Base-by-base conservation (phyloP, 2,329 filamentous ascomycete genomes). In the Aspergillus eucalypticola region DNA sequence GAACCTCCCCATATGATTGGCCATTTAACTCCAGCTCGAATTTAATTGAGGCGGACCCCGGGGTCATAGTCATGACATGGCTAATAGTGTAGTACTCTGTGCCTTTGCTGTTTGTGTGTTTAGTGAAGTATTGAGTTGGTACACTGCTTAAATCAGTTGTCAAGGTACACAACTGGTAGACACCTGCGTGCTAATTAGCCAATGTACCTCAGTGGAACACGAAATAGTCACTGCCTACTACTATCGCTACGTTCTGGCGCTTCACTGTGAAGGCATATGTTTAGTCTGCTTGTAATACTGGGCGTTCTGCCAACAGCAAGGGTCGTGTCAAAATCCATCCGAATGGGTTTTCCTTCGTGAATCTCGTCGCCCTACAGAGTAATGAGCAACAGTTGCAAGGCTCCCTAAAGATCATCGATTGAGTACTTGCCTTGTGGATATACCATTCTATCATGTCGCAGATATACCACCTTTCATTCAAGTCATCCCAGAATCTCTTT, bases 11-110 rank as follows among this genome's bases (percentile, higher is more conserved):
- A 21, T 68, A 70, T 0, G 62, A 60, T 1, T 63, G 53, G 1
- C 60, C 64, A 17, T 69, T 66, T n/a, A 71, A 68, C n/a, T 67
- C 55, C 13, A 67, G 38, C 2, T 70, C 59, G 21, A 70, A 66
- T 1, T 65, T 19, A 17, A 71, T 32, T 1, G 61, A 67, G 3
- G 61, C 65, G 1, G 67, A 71, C 8, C 23, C 56, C 2, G 66
- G 63, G 1, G 63, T 68, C 10, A 71, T 42, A 15, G 54, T 52
- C 23, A 70, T 19, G 0, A 64, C 3, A 10, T 21, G 62, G 0
- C 1, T 0, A 6, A 71, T 19, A 0, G 13, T 8, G 52, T 68
- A 70, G 17, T 64, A 71, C 2, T 38, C 1, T 0, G n/a, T 0
- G 0, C 70, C 65, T 1, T 42, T 50, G 1, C 60, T 66, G 46